Evolutionary conservation across 2,329 filamentous ascomycete genomes (phyloP).

Genomic region (Phyllosticta citriasiana): DNA sequence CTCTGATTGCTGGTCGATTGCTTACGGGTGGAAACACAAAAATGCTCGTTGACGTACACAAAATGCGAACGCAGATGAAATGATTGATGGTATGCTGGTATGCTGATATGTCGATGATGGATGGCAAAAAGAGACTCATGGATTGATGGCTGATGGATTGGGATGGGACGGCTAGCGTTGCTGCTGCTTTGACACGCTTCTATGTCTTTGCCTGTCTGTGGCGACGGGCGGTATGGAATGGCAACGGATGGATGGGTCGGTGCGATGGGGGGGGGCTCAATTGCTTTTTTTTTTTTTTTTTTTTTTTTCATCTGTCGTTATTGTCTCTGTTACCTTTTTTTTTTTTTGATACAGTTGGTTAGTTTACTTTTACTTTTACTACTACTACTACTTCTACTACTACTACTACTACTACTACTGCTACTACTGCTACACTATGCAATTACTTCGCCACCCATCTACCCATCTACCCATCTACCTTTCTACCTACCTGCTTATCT

Average conservation of each 20-base stretch:
- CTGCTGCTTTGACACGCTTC: neutral
- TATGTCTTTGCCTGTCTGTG: neutral
- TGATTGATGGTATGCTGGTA: too few relatives aligned
- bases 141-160: neutral
- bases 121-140: too few relatives aligned
- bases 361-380: neutral
- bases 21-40: too few relatives aligned
- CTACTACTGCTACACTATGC: too few relatives aligned
- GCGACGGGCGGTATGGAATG: neutral
- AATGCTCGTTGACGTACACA: too few relatives aligned
- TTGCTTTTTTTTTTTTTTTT: neutral
- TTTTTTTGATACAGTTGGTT: neutral
- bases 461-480: too few relatives aligned
- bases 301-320: neutral
- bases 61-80: too few relatives aligned
- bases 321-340: neutral
- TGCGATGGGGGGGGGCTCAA: neutral
- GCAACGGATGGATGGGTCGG: neutral
- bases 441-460: too few relatives aligned
- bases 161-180: neutral
- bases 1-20: too few relatives aligned
- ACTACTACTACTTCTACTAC: neutral
- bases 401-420: neutral
- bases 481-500: too few relatives aligned
- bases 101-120: too few relatives aligned